Base-by-base conservation (phyloP, 2,329 filamentous ascomycete species). In the Cladosporium sphaerospermum region DNA sequence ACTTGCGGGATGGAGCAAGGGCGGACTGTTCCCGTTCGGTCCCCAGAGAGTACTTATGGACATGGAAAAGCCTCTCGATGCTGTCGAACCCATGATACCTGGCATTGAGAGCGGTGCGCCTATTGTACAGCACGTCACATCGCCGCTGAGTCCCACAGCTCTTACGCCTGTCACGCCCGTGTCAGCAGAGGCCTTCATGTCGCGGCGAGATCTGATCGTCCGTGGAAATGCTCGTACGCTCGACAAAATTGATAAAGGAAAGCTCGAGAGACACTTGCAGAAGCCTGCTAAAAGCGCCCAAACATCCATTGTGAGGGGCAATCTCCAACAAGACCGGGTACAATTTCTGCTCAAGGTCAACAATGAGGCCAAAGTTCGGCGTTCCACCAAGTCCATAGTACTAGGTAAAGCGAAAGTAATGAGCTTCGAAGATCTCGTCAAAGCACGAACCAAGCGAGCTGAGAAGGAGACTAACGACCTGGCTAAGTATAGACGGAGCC, bases 81-180 rank as follows among this genome's bases (percentile, higher is more conserved):
- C 14, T 16, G 14, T 16, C 14, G 14, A 16, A 16, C 14, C 14
- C 14, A 16, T 16, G 14, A 16, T 16, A 16, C 14, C 14, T 16
- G 14, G 14, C 14, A 16, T 16, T 16, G 14, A 16, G 14, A 16
- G 14, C 14, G 14, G 14, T 16, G 14, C 14, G 14, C 14, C 14
- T 16, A 16, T 16, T 16, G 14, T 16, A 16, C 14, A 16, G 14
- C 14, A 16, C 14, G 14, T 16, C 14, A 16, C 14, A 16, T 16
- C 14, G 14, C 14, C 14, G 14, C 14, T 16, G 14, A 16, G 14
- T 16, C 47, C 37, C 13, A 39, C 40, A 59, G 44, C 42, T 57
- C 59, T 59, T 59, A 69, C 66, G 45, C 66, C 65, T 45, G 57
- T 64, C 14, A 70, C 57, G 52, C 62, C 56, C 51, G 59, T 58